Evolutionary conservation across 2,329 filamentous ascomycete species (phyloP).

Genomic region (Colletotrichum eleusines): DNA sequence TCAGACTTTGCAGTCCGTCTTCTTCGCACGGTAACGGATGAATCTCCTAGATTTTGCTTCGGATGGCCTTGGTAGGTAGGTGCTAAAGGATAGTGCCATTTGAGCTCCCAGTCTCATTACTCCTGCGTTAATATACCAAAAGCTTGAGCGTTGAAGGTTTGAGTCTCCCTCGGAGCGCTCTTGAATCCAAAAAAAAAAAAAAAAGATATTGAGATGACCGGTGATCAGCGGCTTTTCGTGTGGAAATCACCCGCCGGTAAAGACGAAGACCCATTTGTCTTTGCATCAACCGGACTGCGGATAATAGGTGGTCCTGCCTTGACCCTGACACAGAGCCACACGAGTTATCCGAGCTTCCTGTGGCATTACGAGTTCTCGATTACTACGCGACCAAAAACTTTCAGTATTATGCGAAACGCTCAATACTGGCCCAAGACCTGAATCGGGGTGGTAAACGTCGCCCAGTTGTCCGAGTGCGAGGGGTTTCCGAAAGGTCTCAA

Average conservation of each 20-base stretch:
- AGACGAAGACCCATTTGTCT: conserved; percentile 2
- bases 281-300: conserved; percentile 15
- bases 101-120: not conserved
- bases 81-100: not conserved
- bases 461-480: conserved; percentile 25
- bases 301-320: conserved; percentile 10
- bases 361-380: not conserved
- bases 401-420: not conserved
- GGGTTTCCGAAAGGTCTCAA: conserved; percentile 34
- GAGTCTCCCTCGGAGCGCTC: too few species aligned
- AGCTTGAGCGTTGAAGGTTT: too few species aligned
- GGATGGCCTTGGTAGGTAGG: not conserved
- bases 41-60: not conserved
- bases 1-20: conserved; percentile 15
- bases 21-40: conserved; percentile 10
- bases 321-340: conserved; percentile 6
- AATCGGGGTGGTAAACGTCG: conserved; percentile 51
- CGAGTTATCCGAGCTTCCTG: not conserved
- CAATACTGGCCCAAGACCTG: conserved; percentile 45
- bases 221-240: too few species aligned
- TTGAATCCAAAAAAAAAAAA: too few species aligned
- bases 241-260: not conserved
- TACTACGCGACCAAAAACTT: not conserved
- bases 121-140: too few species aligned
- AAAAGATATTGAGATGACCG: too few species aligned